Conservation (phyloP, 768 basidiomycete genomes). For the Hypholoma sublateritium region DNA sequence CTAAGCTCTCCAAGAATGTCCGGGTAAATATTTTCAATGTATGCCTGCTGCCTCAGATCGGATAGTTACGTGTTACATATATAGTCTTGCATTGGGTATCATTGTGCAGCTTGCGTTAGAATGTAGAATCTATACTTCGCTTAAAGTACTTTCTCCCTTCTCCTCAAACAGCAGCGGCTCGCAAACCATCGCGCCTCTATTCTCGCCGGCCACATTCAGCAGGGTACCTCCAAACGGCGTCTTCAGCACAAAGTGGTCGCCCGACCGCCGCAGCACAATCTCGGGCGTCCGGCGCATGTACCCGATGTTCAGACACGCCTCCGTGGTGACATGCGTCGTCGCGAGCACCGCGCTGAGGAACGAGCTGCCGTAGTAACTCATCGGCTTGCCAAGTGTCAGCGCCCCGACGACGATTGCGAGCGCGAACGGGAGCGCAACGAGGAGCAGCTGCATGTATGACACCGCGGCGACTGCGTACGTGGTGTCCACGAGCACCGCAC, state of each 20-base stretch:
- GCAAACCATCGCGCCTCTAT: neutral
- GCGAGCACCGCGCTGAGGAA: slow-evolving; percentile 14
- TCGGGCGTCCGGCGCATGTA: neutral
- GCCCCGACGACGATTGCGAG: slow-evolving; percentile 3
- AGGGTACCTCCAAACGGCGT: neutral
- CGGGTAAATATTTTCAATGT: neutral
- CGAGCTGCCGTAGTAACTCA: slow-evolving; percentile 18
- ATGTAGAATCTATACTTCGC: too few species aligned
- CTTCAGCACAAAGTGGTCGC: neutral
- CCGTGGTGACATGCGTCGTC: slow-evolving; percentile 12
- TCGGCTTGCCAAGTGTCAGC: slow-evolving; percentile 10
- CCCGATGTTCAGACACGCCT: neutral
- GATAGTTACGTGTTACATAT: neutral
- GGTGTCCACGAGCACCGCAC: slow-evolving; percentile 9
- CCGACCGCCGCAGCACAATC: neutral
- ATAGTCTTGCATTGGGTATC: too few species aligned
- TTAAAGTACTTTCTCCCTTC: neutral
- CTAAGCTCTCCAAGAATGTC: neutral
- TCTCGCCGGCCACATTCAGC: neutral
- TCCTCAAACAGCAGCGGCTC: neutral
- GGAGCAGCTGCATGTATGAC: slow-evolving; percentile 17
- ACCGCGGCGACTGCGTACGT: slow-evolving; percentile 15
- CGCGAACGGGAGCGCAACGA: slow-evolving; percentile 12
- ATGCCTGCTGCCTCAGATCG: neutral
- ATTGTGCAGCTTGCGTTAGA: too few species aligned